Percentiles rank a stretch among this genome's conserved stretches.
These are phyloP conservation scores for Talaromyces sp. DNA, from an alignment of 2,329 filamentous ascomycete genomes.

Conservation along the genomic window DNA sequence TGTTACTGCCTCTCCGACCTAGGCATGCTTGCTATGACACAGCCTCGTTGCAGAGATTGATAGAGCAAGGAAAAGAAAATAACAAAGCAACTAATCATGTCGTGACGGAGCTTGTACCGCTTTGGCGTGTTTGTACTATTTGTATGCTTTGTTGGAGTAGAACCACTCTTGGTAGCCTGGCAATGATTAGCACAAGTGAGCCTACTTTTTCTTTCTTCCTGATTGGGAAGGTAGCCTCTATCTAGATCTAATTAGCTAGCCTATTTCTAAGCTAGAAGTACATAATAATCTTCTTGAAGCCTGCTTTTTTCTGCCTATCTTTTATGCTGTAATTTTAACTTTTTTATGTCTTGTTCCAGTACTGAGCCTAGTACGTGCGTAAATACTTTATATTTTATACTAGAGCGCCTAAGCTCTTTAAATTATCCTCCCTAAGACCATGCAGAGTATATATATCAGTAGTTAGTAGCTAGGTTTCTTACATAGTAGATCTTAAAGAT, in stretches of 20 bases:
- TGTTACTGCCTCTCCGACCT: neutral
- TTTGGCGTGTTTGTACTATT: conserved; percentile 15
- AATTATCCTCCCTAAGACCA: neutral
- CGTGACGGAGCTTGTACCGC: neutral
- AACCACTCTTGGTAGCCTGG: too few relatives aligned
- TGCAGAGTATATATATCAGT: neutral
- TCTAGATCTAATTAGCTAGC: neutral
- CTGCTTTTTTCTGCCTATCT: neutral
- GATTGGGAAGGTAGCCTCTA: neutral
- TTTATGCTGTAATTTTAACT: neutral
- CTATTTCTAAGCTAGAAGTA: conserved; percentile 17
- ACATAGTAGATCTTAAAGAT: neutral
- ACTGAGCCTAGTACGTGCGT: neutral
- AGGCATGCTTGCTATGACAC: neutral
- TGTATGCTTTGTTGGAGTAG: neutral
- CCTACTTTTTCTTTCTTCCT: neutral
- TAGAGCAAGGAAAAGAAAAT: neutral
- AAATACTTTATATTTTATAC: neutral
- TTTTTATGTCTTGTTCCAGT: neutral
- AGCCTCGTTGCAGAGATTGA: neutral
- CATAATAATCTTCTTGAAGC: conserved; percentile 18
- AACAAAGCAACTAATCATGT: conserved; percentile 8
- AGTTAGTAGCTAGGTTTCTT: neutral
- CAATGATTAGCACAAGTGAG: too few relatives aligned
- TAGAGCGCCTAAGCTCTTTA: neutral